Evolutionary conservation across 2,329 filamentous ascomycete genomes (phyloP).

Genomic region (Akanthomyces dipterigenus): DNA sequence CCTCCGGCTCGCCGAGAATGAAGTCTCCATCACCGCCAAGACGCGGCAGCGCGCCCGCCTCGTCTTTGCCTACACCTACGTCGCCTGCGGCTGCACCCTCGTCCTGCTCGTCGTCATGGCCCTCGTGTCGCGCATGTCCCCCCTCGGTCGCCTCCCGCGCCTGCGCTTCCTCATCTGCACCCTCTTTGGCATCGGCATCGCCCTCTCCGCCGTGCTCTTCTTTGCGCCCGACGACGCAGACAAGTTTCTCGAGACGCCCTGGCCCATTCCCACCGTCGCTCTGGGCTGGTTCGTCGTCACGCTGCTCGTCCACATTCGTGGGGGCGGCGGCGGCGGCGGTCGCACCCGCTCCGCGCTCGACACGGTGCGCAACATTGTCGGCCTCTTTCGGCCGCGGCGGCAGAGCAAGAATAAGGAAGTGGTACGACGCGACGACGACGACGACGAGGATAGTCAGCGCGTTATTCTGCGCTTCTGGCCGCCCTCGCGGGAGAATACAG

Average conservation of each 20-base stretch:
- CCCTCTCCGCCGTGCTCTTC: conserved; percentile 22
- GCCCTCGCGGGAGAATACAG: background rate
- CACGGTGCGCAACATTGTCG: background rate
- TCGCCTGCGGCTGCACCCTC: conserved; percentile 26
- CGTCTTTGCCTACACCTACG: conserved; percentile 29
- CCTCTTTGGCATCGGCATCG: conserved; percentile 24
- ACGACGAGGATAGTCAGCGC: background rate
- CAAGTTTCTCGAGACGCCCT: conserved; percentile 21
- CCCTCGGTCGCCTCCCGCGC: conserved; percentile 27
- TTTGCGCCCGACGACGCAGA: conserved; percentile 13
- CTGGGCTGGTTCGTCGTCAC: conserved; percentile 28
- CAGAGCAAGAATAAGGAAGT: background rate
- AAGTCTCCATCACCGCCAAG: conserved; percentile 18
- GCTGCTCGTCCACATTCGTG: conserved; percentile 27
- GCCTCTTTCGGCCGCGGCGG: background rate
- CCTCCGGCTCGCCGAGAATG: conserved; percentile 14
- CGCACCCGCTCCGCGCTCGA: conserved; percentile 4
- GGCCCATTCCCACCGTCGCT: conserved; percentile 28
- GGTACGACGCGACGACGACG: background rate
- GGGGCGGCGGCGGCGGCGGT: conserved; percentile 16
- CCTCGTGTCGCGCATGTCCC: conserved; percentile 23
- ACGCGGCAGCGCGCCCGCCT: conserved; percentile 23
- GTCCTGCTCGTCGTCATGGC: conserved; percentile 26
- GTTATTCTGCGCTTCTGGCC: background rate
- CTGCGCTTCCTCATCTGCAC: conserved; percentile 24